Evolutionary conservation across 1,284 basidiomycete species (phyloP).

Genomic region (Bjerkandera adusta): DNA sequence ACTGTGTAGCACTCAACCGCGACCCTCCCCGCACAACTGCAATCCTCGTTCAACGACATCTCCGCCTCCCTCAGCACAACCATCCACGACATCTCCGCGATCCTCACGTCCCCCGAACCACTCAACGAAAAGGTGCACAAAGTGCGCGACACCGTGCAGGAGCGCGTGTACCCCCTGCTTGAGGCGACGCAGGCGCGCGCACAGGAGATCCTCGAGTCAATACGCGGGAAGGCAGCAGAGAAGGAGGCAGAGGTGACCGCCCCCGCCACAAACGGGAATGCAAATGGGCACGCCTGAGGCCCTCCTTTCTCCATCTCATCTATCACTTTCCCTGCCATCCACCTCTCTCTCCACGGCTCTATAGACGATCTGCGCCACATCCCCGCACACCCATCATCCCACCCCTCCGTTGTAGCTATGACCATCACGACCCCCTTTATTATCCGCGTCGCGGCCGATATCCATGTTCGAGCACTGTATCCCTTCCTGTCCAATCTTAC

Average conservation of each 20-base stretch:
- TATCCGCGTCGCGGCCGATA: no score
- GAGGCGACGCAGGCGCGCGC: conserved; percentile 34
- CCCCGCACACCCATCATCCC: neutral
- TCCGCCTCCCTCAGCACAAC: conserved; percentile 45
- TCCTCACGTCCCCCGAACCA: conserved; percentile 54
- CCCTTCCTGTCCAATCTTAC: no score
- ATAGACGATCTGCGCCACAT: neutral
- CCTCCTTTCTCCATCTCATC: neutral
- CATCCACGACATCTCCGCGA: conserved; percentile 48
- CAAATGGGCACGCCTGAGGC: conserved; percentile 7
- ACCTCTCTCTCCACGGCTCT: neutral
- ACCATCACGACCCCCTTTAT: neutral
- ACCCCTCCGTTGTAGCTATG: neutral
- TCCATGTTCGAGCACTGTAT: no score
- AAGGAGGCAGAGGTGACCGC: conserved; percentile 17
- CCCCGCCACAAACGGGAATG: conserved; percentile 19
- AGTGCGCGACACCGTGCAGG: conserved; percentile 55
- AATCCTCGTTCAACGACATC: conserved; percentile 46
- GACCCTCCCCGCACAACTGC: conserved; percentile 53
- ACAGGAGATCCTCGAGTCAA: conserved; percentile 30
- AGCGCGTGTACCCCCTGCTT: conserved; percentile 57
- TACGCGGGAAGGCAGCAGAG: conserved; percentile 29
- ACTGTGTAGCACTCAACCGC: conserved; percentile 42
- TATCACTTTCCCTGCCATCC: neutral
- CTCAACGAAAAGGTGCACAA: conserved; percentile 57